A percentile compares a stretch with the other conserved stretches of the same genome.
phyloP scores from a whole-genome alignment of 331 rosid genomes.

The Pyracantha coccinea region DNA sequence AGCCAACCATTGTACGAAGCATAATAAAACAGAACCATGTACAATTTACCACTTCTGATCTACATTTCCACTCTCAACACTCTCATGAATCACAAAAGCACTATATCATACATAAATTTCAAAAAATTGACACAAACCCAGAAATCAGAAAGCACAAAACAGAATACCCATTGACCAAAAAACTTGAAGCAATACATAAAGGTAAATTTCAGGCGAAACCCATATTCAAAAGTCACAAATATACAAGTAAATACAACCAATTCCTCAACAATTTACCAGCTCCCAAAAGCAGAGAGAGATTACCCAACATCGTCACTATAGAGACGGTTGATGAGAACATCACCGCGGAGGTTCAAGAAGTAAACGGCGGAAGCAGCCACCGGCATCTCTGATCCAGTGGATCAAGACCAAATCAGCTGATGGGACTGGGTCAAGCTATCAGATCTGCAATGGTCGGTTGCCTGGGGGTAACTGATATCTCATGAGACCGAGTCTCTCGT shows the following conservation, averaged over 20 bases:
- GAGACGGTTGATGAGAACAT: slow-evolving; percentile 96
- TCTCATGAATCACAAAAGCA: background rate
- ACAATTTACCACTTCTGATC: slow-evolving; percentile 4
- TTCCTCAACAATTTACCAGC: background rate
- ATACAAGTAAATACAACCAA: background rate
- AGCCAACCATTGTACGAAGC: background rate
- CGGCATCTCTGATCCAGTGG: slow-evolving; percentile 86
- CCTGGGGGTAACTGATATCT: background rate
- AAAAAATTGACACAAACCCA: background rate
- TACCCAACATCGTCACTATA: slow-evolving; percentile 99
- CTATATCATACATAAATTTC: background rate
- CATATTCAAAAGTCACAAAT: background rate
- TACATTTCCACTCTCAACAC: background rate
- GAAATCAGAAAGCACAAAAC: background rate
- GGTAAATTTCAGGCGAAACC: background rate
- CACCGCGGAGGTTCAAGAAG: slow-evolving; percentile 95
- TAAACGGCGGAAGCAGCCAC: slow-evolving; percentile 96
- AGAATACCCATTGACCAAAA: slow-evolving; percentile 1
- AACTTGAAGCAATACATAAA: background rate
- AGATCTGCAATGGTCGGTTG: slow-evolving; percentile 10
- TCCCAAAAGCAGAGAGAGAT: background rate
- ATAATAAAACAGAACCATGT: background rate
- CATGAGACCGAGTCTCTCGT: background rate
- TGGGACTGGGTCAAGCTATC: slow-evolving; percentile 9
- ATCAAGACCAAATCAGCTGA: slow-evolving; percentile 20